A percentile compares a stretch with the other conserved stretches of the same genome.
These are phyloP conservation scores for Dianthus caryophyllus DNA, from an alignment of 148 eudicot genomes.

Conservation along the genomic window DNA sequence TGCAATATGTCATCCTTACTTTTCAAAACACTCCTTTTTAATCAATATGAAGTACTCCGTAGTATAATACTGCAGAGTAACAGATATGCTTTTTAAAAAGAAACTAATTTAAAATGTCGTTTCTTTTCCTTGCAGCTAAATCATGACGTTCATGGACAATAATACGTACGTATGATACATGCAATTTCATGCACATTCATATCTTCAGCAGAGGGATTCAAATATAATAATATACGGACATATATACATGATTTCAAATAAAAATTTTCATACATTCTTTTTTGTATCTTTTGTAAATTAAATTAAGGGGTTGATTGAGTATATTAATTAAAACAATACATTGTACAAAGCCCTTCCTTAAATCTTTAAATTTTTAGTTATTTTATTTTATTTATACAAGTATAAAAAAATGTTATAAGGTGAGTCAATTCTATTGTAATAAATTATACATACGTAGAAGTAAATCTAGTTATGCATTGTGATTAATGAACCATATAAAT, in stretches of 20 bases:
- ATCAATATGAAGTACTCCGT: too few species aligned
- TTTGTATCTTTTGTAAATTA: conserved; percentile 12
- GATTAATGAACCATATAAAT: background rate
- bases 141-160: background rate
- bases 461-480: background rate
- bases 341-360: conserved; percentile 22
- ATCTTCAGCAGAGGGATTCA: background rate
- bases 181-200: conserved; percentile 9
- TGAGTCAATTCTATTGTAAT: background rate
- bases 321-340: background rate
- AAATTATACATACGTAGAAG: background rate
- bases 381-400: conserved; percentile 14
- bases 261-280: conserved; percentile 3
- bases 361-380: conserved; percentile 18
- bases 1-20: too few species aligned
- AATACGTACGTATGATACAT: conserved; percentile 6
- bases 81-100: too few species aligned
- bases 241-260: conserved; percentile 11
- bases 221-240: background rate
- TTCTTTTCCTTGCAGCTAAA: conserved; percentile 10
- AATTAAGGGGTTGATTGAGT: conserved; percentile 14
- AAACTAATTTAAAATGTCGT: background rate
- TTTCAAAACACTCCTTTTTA: too few species aligned
- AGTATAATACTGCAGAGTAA: too few species aligned
- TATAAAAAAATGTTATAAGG: background rate